Evolutionary conservation across 176 grass and related monocot genomes (phyloP).

Genomic region (Eleusine indica): DNA sequence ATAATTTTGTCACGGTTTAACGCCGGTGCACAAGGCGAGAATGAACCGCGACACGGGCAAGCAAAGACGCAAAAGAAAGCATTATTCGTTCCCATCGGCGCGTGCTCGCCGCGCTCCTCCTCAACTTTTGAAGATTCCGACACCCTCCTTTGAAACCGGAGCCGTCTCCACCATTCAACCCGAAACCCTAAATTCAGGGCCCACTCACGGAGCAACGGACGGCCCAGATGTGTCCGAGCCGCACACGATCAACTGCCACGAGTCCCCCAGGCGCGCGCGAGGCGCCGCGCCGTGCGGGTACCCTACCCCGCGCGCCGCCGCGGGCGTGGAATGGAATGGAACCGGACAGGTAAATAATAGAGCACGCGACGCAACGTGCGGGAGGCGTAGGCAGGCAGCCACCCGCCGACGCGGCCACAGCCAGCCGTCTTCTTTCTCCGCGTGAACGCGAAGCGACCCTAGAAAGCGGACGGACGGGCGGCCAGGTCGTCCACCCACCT

Average conservation of each 20-base stretch:
- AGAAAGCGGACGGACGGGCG: background rate
- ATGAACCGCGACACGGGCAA: background rate
- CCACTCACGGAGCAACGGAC: background rate
- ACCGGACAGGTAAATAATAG: background rate
- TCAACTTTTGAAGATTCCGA: background rate
- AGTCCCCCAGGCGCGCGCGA: background rate
- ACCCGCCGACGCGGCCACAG: background rate
- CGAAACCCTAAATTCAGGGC: background rate
- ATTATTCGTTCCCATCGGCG: background rate
- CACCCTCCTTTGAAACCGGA: background rate
- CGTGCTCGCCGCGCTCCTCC: background rate
- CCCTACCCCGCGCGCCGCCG: background rate
- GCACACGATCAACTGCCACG: too few species aligned
- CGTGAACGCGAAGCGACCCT: conserved; percentile 43
- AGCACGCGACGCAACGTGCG: background rate
- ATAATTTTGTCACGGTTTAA: too few species aligned
- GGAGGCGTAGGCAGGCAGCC: background rate
- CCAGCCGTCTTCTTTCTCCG: background rate
- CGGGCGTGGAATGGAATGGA: background rate
- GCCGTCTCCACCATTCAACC: background rate
- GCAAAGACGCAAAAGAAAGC: background rate
- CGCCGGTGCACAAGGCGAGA: background rate
- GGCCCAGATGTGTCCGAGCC: background rate
- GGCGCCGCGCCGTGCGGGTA: background rate
- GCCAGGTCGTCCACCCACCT: background rate